Base-by-base conservation (phyloP, 2,329 filamentous ascomycete genomes). In the Colletotrichum chlorophyti region DNA sequence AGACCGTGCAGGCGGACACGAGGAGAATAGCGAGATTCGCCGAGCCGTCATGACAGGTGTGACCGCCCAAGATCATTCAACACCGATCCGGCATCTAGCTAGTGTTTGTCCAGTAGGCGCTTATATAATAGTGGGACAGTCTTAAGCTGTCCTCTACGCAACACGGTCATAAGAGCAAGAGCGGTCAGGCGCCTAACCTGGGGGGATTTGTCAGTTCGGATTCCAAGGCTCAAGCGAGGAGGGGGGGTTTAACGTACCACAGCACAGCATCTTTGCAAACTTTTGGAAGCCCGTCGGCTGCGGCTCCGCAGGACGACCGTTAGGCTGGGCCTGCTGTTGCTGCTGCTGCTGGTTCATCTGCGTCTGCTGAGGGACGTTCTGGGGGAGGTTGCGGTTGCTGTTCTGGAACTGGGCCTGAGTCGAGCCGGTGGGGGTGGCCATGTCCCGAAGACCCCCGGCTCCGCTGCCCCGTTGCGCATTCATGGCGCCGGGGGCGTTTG, bases 371-470 rank as follows among this genome's bases (percentile, higher is more conserved):
- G 83, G 84, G 70, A 84, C 83, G 64, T 83, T 81, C 68, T 85
- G 86, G 46, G 90, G 85, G 65, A 96, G 83, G 74, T 97, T 95
- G 74, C 92, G 91, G 70, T 90, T 91, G 79, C 92, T 97, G 83
- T 92, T 94, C 80, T 96, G 93, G 83, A 97, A 97, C 73, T 97
- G 94, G 65, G 94, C 94, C 76, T 96, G 91, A 64, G 92, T 97
- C 71, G 92, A 97, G 68, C 90, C 91, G 71, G 93, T 89, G 67
- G 93, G 91, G 64, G 93, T 94, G 70, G 87, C 86, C 74, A 90
- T 86, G 74, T 96, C 91, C 74, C 87, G 83, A 69, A 88, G 83
- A 73, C 84, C 87, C 81, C 86, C 86, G 78, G 82, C 83, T 79
- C 83, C 87, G 83, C 88, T 93, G 77, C 85, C 86, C 79, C 92